Conservation (phyloP, 768 basidiomycete genomes). For the Tylopilus plumbeoviolaceoides region DNA sequence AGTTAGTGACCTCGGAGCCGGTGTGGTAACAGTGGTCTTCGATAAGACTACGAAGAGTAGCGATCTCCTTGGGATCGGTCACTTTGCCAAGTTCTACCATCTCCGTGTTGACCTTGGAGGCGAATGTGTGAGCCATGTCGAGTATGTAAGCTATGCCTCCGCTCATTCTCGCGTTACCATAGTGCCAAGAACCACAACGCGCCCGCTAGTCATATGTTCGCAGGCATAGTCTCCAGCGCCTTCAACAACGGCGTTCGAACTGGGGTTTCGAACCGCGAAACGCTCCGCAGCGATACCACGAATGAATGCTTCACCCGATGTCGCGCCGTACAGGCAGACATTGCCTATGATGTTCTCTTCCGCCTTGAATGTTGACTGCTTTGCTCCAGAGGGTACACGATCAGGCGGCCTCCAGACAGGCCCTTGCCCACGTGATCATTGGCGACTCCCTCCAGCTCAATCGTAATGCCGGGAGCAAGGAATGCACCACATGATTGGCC, state of each 20-base stretch:
- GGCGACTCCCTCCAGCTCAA: constrained; percentile 96
- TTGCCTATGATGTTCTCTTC: constrained; percentile 98
- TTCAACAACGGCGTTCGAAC: constrained; percentile 93
- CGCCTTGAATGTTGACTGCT: constrained; percentile 90
- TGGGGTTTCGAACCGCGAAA: constrained; percentile 96
- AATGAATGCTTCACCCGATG: constrained; percentile 95
- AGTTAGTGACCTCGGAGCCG: constrained; percentile 89
- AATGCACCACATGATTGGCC: constrained; percentile 99
- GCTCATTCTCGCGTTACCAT: constrained; percentile 98
- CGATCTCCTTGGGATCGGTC: constrained; percentile 91
- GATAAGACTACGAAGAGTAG: constrained; percentile 87
- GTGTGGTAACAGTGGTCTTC: constrained; percentile 99
- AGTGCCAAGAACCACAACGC: constrained; percentile 89
- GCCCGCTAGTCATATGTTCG: constrained; percentile 99
- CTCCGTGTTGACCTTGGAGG: constrained; percentile 92
- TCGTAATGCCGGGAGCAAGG: constrained; percentile 97
- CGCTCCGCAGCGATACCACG: constrained; percentile 96
- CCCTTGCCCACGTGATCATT: constrained; percentile 99
- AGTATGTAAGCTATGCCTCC: constrained; percentile 99
- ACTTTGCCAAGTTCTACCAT: constrained; percentile 98
- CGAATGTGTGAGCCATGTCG: constrained; percentile 91
- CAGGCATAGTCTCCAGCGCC: constrained; percentile 96
- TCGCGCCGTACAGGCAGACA: constrained; percentile 96
- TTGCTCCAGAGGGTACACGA: constrained; percentile 98
- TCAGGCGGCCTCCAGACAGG: constrained; percentile 90